Base-by-base conservation (phyloP, 441 rosid species). In the Pelargonium australe region DNA sequence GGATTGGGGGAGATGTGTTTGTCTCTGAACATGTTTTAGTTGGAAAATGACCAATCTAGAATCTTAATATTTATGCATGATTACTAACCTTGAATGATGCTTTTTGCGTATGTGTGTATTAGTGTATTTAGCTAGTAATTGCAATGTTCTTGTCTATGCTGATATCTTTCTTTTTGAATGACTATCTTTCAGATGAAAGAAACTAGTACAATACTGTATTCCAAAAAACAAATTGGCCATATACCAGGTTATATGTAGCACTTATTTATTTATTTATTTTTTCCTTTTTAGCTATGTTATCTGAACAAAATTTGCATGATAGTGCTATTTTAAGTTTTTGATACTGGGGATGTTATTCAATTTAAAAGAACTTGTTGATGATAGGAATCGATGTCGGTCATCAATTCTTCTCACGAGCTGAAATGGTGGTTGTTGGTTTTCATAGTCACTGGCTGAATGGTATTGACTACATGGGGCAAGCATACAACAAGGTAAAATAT, bases 391-490 rank as follows among this genome's bases (percentile, higher is more conserved):
- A 76, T 25, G 94, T 88, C 67, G 96, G 98, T 37, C 93, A 90
- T 69, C 92, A 77, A 25, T 92, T 92, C 69, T 92, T 81, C 71
- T 92, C 96, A 66, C 82, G 98, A 67, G 94, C 95, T 63, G 95
- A 89, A 83, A 92, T 92, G 96, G 87, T 82, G 62, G 96, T 78
- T 16, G 82, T 90, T 62, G 98, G 98, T 68, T 81, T 92, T 67
- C 98, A 90, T 72, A 78, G 83, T 73, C 98, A 92, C 64, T 92
- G 95, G 96, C 77, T 92, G 78, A 90, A 90, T 80, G 96, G 96
- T 45, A 92, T 90, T 19, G 95, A 90, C 75, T 92, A 49, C 73
- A 87, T 92, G 89, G 96, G 96, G 44, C 25, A 61, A 44, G 69
- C 78, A 34, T 83, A 82, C 68, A 65, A 6, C 7, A 83, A 75